Base-by-base conservation (phyloP, 257 asterid species). In the Gardenia jasminoides region DNA sequence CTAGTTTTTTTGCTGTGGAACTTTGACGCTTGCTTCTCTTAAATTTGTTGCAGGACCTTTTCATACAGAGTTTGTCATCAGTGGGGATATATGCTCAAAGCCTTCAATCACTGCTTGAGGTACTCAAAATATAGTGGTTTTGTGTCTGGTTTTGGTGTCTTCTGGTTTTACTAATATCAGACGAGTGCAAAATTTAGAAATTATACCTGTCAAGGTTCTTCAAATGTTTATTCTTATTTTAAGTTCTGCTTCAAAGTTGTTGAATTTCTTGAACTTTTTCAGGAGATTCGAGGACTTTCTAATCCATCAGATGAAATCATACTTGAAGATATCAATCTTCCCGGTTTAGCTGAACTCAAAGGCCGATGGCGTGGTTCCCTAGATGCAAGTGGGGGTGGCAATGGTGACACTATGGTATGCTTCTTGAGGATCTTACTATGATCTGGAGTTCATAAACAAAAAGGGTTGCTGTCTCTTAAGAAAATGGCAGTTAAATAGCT, bases 361-460 rank as follows among this genome's bases (percentile, higher is more conserved):
- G 99, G 99, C 79, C 91, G 86, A 52, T 96, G 99, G 99, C 89
- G 84, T 84, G 99, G 99, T 78, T 88, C 92, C 72, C 82, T 96
- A 80, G 98, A 96, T 80, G 98, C 99, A 76, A 96, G 99, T 81
- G 99, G 99, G 81, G 99, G 99, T 65, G 99, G 99, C 91, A 96
- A 93, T 80, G 99, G 99, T 76, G 99, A 96, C 80, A 96, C 99
- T 31, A 90, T 85, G 94, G 99, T 96, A 86, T 43, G 80, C 80
- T 82, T 78, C 74, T 82, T 24, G 28, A 54, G 70, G 41, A 77
- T 74, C 62, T 69, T 65, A 44, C 30, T 70, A 33, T 31, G 36
- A 24, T 77, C 78, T 83, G 80, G 66, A 76, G 86, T 66, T 58
- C 9, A 30, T 33, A 69, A 54, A 39, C 70, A 24, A 39, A 68